These are phyloP conservation scores for Microdochium trichocladiopsis DNA, from an alignment of 2,329 filamentous ascomycete species.

Conservation along the genomic window DNA sequence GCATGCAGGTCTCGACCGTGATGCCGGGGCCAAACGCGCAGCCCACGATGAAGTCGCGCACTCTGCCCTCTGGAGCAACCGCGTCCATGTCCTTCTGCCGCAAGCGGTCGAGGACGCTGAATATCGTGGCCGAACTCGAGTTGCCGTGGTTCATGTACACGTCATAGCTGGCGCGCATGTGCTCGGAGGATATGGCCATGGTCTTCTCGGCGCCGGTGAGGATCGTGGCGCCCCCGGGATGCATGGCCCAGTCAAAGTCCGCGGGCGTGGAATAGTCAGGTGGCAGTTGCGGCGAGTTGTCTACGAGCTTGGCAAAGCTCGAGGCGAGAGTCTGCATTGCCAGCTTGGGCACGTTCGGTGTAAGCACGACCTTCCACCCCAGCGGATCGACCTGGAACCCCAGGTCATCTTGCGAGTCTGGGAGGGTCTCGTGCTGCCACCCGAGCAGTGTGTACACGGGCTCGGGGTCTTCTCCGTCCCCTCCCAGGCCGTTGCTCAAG, in stretches of 20 bases:
- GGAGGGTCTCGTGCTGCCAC: conserved; percentile 57
- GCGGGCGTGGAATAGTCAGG: conserved; percentile 33
- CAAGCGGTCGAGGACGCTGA: conserved; percentile 58
- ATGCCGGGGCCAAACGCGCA: conserved; percentile 68
- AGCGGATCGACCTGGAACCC: conserved; percentile 58
- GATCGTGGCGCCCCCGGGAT: conserved; percentile 63
- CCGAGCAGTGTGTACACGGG: conserved; percentile 54
- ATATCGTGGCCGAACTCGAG: conserved; percentile 61
- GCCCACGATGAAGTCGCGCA: conserved; percentile 53
- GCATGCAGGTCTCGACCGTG: conserved; percentile 59
- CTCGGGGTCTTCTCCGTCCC: conserved; percentile 18
- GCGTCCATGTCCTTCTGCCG: conserved; percentile 53
- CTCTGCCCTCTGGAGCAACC: conserved; percentile 39
- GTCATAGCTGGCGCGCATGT: conserved; percentile 64
- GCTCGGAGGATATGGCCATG: conserved; percentile 51
- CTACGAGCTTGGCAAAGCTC: conserved; percentile 47
- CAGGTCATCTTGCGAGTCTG: conserved; percentile 54
- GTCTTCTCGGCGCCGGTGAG: conserved; percentile 53
- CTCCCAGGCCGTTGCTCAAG: conserved; percentile 56
- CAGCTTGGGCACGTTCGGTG: conserved; percentile 52
- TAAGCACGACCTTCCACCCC: conserved; percentile 62
- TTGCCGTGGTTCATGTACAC: conserved; percentile 64
- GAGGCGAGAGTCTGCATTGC: conserved; percentile 42
- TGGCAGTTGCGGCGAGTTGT: conserved; percentile 37
- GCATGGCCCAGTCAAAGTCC: conserved; percentile 68